Conservation (phyloP, 768 basidiomycete species). For the Clitopilus passeckerianus region DNA sequence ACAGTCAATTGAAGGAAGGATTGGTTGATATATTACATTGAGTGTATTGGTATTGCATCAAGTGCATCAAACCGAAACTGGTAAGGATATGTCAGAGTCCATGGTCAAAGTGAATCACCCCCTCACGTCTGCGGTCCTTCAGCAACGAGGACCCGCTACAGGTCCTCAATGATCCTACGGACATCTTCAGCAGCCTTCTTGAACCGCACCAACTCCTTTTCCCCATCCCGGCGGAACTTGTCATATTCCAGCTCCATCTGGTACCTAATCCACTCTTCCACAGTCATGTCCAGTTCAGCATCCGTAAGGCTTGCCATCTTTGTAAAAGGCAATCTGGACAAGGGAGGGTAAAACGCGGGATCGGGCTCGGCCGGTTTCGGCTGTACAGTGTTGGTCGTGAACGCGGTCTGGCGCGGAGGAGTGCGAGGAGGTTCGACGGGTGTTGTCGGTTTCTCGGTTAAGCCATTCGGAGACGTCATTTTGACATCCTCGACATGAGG, state of each 20-base stretch:
- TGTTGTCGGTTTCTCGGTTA: conserved; percentile 3
- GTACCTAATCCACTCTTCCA: conserved; percentile 79
- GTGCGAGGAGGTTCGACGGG: conserved; percentile 8
- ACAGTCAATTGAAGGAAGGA: background rate
- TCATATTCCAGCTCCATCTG: conserved; percentile 70
- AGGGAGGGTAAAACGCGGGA: conserved; percentile 25
- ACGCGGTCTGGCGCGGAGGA: conserved; percentile 3
- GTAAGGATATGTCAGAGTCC: background rate
- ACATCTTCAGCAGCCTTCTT: conserved; percentile 37
- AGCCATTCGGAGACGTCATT: conserved; percentile 17
- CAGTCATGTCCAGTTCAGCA: conserved; percentile 69
- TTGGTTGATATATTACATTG: background rate
- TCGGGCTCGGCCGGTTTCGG: conserved; percentile 10
- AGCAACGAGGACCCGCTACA: conserved; percentile 12
- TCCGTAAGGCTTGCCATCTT: conserved; percentile 45
- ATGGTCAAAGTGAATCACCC: background rate
- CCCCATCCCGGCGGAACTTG: conserved; percentile 41
- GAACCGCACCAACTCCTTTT: conserved; percentile 35
- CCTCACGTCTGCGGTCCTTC: too few species aligned
- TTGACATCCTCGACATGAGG: conserved; percentile 17
- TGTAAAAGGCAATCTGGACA: conserved; percentile 42
- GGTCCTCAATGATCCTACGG: conserved; percentile 29
- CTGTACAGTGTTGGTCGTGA: background rate
- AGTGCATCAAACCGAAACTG: background rate
- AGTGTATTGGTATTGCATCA: background rate